These are phyloP conservation scores for Serpula lacrymans DNA, from an alignment of 768 basidiomycete species.

Conservation along the genomic window DNA sequence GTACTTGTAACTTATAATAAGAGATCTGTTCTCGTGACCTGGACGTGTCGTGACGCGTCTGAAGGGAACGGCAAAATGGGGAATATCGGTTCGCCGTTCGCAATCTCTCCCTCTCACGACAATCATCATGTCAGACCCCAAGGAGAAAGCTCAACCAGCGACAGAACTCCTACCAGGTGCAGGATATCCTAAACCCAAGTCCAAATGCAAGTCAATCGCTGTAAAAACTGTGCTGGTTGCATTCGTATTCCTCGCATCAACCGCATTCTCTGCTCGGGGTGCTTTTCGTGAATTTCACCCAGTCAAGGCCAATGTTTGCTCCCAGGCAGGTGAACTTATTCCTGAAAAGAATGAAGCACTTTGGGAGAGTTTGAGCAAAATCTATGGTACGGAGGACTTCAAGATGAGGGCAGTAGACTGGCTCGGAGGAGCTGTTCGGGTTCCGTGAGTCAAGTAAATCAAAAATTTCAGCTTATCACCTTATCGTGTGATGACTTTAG, in stretches of 20 bases:
- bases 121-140: no score
- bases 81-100: no score
- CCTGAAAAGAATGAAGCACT: constrained; percentile 32
- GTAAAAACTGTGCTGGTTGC: constrained; percentile 9
- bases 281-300: constrained; percentile 5
- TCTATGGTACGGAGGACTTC: constrained; percentile 34
- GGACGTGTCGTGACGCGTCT: no score
- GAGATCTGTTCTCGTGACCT: no score
- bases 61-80: no score
- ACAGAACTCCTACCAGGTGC: no score
- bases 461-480: background rate
- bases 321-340: constrained; percentile 30
- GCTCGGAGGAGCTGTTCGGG: constrained; percentile 36
- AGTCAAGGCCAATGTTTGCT: constrained; percentile 22
- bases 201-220: constrained; percentile 6
- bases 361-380: constrained; percentile 28
- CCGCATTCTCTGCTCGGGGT: constrained; percentile 11
- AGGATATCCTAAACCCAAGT: no score
- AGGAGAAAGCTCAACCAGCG: no score
- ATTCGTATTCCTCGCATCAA: constrained; percentile 14
- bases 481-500: constrained; percentile 22
- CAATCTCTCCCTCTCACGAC: no score
- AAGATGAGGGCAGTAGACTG: constrained; percentile 30
- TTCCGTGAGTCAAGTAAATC: constrained; percentile 32
- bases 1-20: no score